Percentiles rank a stretch among this genome's conserved stretches.
phyloP scores from a whole-genome alignment of 2,329 filamentous ascomycete species.

The Graphiopsis chlorocephala region DNA sequence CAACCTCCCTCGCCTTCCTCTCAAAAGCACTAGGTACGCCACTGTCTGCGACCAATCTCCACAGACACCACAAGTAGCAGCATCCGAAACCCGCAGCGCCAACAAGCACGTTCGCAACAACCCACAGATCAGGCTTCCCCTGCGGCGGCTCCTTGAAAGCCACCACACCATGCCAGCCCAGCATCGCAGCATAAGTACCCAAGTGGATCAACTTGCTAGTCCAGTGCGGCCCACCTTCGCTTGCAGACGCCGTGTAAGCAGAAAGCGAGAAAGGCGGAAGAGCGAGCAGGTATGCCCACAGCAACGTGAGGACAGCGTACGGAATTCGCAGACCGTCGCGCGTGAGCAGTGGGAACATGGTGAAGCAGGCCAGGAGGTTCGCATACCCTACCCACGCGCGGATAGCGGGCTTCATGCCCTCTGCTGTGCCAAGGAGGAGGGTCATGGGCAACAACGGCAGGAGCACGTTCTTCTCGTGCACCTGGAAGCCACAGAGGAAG shows the following conservation, averaged over 20 bases:
- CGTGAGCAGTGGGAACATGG: constrained; percentile 85
- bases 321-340: constrained; percentile 81
- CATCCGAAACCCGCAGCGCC: constrained; percentile 81
- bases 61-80: constrained; percentile 89
- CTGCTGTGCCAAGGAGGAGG: constrained; percentile 72
- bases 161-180: constrained; percentile 76
- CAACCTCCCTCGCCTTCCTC: constrained; percentile 22
- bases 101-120: constrained; percentile 83
- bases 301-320: constrained; percentile 76
- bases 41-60: constrained; percentile 62
- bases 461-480: constrained; percentile 96
- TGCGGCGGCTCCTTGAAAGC: constrained; percentile 64
- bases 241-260: constrained; percentile 54
- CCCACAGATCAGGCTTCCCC: constrained; percentile 89
- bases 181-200: constrained; percentile 73
- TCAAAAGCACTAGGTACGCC: constrained; percentile 17
- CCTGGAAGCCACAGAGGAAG: constrained; percentile 96
- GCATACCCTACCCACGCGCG: constrained; percentile 95
- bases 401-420: constrained; percentile 71
- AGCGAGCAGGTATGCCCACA: constrained; percentile 90
- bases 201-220: constrained; percentile 66
- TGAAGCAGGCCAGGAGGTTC: constrained; percentile 86
- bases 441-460: constrained; percentile 93
- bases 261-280: constrained; percentile 74
- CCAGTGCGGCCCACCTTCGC: constrained; percentile 24